A percentile compares a stretch with the other conserved stretches of the same genome.
phyloP scores from a whole-genome alignment of 768 basidiomycete genomes.

The Calocybe gangraenosa region DNA sequence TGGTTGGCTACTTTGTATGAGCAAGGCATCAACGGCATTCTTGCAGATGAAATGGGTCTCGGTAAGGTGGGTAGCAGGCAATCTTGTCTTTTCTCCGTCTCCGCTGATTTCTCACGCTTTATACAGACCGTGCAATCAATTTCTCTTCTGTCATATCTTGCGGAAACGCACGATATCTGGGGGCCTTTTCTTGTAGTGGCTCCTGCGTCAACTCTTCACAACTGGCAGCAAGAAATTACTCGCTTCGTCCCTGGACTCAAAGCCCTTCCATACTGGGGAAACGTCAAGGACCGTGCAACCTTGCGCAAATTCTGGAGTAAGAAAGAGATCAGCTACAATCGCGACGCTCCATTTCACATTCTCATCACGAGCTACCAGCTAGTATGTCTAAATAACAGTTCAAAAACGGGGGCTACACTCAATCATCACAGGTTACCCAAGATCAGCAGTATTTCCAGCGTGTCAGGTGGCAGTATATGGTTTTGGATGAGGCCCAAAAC shows the following conservation, averaged over 20 bases:
- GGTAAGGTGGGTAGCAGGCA: slow-evolving; percentile 60
- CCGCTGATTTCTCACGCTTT: slow-evolving; percentile 1
- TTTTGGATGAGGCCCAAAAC: slow-evolving; percentile 99
- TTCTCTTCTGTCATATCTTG: slow-evolving; percentile 90
- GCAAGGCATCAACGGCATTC: slow-evolving; percentile 98
- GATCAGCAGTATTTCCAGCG: slow-evolving; percentile 98
- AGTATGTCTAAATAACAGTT: slow-evolving; percentile 34
- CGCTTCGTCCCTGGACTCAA: slow-evolving; percentile 93
- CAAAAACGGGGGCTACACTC: too few relatives aligned
- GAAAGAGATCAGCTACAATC: slow-evolving; percentile 92
- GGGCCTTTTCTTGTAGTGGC: slow-evolving; percentile 98
- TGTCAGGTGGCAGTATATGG: slow-evolving; percentile 99
- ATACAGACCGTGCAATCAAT: slow-evolving; percentile 94
- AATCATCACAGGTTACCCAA: slow-evolving; percentile 67
- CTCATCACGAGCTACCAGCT: slow-evolving; percentile 97
- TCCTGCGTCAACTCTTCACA: slow-evolving; percentile 94
- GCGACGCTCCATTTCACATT: slow-evolving; percentile 95
- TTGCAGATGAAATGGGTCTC: slow-evolving; percentile 98
- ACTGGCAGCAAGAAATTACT: slow-evolving; percentile 98
- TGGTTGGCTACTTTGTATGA: slow-evolving; percentile 98
- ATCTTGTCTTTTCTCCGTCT: slow-evolving; percentile 2
- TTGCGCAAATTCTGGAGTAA: slow-evolving; percentile 97
- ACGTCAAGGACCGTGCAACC: slow-evolving; percentile 91
- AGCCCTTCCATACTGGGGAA: slow-evolving; percentile 97
- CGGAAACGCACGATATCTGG: slow-evolving; percentile 98